Base-by-base conservation (phyloP, 2,329 filamentous ascomycete species). In the Fonsecaea nubica region DNA sequence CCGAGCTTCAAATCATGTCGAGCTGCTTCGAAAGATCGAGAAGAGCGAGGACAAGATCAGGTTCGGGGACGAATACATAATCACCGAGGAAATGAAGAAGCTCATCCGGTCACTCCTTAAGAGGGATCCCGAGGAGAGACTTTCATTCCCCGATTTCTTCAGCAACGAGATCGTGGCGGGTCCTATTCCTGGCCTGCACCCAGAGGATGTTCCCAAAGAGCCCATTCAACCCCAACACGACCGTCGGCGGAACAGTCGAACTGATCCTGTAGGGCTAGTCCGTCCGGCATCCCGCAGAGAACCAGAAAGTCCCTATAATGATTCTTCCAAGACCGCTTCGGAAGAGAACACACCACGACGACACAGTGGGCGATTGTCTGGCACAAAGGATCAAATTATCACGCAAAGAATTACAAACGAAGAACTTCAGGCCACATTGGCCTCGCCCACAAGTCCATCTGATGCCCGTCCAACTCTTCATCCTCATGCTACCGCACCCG, bases 21-120 rank as follows among this genome's bases (percentile, higher is more conserved):
- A 99, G 77, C 82, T 99, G 40, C 85, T 98, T 52, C 88, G 92
- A 68, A 95, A 91, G 81, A 99, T 99, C 71, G 94, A 98, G 77
- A 90, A 90, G 67, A 89, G 90, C 18, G 90, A 96, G 69, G 94
- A 98, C 76, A 84, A 87, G 69, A 96, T 98, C 78, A 88, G 86
- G 70, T 98, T 98, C 72, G 88, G 90, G 0, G 87, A 87, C 72
- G 91, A 93, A 58, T 86, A 87, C 36, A 82, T 86, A 57, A 87
- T 92, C 66, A 94, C 88, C 71, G 80, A 89, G 56, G 90, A 91
- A 9, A 87, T 97, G 80, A 97, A 96, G 78, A 83, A 85, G 25
- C 81, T 97, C 18, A 93, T 97, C 66, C 87, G 92, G 52, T 85
- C 85, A 45, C 84, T 99, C 15, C 81, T 99, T 69, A 97, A 94